Evolutionary conservation across 2,329 filamentous ascomycete species (phyloP).

Genomic region (Alternaria dauci): DNA sequence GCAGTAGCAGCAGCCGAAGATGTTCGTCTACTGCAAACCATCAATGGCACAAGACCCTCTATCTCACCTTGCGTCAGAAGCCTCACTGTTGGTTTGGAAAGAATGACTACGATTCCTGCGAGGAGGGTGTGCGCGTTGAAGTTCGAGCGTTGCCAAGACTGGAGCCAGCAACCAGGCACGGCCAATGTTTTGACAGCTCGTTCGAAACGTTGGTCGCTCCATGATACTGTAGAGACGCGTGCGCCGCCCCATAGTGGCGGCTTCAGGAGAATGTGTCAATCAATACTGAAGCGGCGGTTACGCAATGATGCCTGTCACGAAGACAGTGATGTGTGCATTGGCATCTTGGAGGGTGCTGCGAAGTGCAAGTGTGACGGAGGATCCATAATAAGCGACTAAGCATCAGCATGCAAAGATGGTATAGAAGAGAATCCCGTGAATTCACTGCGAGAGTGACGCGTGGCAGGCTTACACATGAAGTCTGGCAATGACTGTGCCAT

Average conservation of each 20-base stretch:
- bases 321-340: background rate
- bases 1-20: background rate
- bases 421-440: background rate
- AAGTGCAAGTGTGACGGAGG: background rate
- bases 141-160: constrained; percentile 2
- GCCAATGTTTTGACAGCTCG: constrained; percentile 7
- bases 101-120: background rate
- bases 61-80: background rate
- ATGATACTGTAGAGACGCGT: background rate
- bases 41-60: background rate
- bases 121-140: background rate
- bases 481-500: background rate
- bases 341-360: background rate
- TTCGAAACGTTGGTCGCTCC: constrained; percentile 10
- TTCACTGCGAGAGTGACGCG: background rate
- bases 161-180: background rate
- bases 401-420: background rate
- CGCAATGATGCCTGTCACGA: background rate
- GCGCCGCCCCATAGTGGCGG: background rate
- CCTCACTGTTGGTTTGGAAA: background rate
- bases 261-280: background rate
- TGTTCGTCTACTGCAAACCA: background rate
- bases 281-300: background rate
- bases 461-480: background rate
- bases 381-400: background rate